Conservation (phyloP, 495 filamentous ascomycete genomes). For the Lasiosphaeria hispida region DNA sequence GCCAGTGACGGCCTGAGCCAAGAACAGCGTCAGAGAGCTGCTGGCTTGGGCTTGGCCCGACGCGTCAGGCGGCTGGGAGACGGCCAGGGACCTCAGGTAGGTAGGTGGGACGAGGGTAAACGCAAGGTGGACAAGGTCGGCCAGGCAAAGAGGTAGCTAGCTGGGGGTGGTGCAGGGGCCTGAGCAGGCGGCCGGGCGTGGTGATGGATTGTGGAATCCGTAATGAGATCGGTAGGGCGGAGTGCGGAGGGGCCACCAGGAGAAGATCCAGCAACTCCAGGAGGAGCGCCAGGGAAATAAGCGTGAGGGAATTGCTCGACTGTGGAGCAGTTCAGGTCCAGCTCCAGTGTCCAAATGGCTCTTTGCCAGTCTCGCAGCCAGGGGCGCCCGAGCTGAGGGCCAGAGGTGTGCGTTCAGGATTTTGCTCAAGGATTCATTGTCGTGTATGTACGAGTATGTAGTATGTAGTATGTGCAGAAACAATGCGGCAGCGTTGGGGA, state of each 20-base stretch:
- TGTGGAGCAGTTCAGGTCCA: too few relatives aligned
- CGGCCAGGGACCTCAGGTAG: not conserved
- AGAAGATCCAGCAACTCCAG: not conserved
- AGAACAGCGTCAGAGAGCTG: conserved; percentile 4
- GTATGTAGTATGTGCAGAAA: not conserved
- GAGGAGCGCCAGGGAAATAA: too few relatives aligned
- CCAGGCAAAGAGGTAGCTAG: not conserved
- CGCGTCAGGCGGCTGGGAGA: conserved; percentile 16
- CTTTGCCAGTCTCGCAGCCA: too few relatives aligned
- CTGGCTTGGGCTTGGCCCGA: conserved; percentile 5
- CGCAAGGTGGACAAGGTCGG: not conserved
- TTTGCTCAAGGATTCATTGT: too few relatives aligned
- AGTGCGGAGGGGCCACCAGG: not conserved
- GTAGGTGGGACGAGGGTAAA: not conserved
- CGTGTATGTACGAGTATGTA: too few relatives aligned
- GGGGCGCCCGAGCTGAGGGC: too few relatives aligned
- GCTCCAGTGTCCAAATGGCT: too few relatives aligned
- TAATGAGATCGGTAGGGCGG: not conserved
- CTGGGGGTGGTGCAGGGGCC: not conserved
- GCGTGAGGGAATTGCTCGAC: too few relatives aligned
- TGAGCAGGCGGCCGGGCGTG: not conserved
- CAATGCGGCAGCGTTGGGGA: not conserved
- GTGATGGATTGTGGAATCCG: not conserved
- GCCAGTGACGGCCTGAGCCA: conserved; percentile 10
- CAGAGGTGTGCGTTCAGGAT: too few relatives aligned